phyloP scores from a whole-genome alignment of 495 filamentous ascomycete genomes.

The Aspergillus wentii region DNA sequence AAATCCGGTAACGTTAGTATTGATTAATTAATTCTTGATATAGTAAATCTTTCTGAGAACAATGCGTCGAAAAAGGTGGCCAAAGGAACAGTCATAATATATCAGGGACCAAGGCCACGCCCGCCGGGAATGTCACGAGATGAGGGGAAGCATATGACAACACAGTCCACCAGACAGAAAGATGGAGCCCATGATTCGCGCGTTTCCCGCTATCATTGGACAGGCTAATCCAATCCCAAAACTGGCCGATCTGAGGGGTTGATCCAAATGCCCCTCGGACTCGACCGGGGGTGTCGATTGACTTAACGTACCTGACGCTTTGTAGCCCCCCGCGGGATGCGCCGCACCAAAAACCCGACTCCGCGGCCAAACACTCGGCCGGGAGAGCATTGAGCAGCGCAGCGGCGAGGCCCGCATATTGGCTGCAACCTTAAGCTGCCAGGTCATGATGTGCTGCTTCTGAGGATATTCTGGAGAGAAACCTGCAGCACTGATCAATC shows the following conservation, averaged over 20 bases:
- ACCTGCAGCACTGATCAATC: too few species aligned
- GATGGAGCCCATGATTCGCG: conserved; percentile 1
- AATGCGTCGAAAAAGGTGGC: background rate
- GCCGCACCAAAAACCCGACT: too few species aligned
- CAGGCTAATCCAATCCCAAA: background rate
- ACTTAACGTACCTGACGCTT: background rate
- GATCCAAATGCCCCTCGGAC: conserved; percentile 18
- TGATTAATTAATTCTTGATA: background rate
- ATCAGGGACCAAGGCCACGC: background rate
- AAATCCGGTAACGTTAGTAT: conserved; percentile 17
- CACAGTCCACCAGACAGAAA: conserved; percentile 6
- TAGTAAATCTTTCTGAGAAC: too few species aligned
- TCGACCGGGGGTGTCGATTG: conserved; percentile 16
- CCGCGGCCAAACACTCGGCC: conserved; percentile 34
- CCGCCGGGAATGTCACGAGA: conserved; percentile 12
- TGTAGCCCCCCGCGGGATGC: too few species aligned
- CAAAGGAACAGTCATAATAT: background rate
- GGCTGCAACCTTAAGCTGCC: conserved; percentile 31
- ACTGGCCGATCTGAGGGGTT: background rate
- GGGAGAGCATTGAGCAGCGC: conserved; percentile 23
- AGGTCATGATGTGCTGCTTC: conserved; percentile 28
- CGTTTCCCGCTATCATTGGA: too few species aligned
- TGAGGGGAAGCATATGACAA: conserved; percentile 4
- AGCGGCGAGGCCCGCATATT: conserved; percentile 32
- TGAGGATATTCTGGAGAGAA: too few species aligned